These are phyloP conservation scores for Phytopythium chamaehyphon DNA, from an alignment of 352 stramenopile genomes.

Conservation along the genomic window DNA sequence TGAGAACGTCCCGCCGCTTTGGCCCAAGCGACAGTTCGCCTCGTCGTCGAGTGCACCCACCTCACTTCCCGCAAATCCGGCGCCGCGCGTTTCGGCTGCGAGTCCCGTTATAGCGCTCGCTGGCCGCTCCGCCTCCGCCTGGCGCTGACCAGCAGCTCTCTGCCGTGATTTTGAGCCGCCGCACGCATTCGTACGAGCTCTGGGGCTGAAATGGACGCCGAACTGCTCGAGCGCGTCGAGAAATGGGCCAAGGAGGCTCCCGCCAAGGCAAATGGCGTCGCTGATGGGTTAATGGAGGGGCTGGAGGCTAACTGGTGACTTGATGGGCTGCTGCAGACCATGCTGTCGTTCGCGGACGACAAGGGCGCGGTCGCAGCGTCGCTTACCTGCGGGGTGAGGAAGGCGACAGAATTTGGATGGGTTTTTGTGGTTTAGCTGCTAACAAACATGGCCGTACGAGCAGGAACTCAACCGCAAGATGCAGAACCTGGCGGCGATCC, in stretches of 20 bases:
- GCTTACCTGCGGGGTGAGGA: constrained; percentile 51
- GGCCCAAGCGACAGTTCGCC: constrained; percentile 1
- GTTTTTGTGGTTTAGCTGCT: too few species aligned
- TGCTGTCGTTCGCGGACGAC: constrained; percentile 79
- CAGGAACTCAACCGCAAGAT: constrained; percentile 68
- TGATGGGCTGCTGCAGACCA: constrained; percentile 32
- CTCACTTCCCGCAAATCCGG: too few species aligned
- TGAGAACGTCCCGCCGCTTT: too few species aligned
- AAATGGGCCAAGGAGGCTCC: constrained; percentile 75
- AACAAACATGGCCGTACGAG: too few species aligned
- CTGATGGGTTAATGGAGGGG: neutral
- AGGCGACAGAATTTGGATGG: too few species aligned
- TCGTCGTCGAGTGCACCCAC: neutral
- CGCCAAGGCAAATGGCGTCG: constrained; percentile 21
- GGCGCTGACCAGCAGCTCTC: too few species aligned
- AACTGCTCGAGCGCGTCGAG: constrained; percentile 68
- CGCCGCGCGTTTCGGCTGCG: too few species aligned
- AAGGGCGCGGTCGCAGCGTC: constrained; percentile 44
- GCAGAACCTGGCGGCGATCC: constrained; percentile 63
- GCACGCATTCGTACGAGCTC: too few species aligned
- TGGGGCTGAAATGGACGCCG: constrained; percentile 48
- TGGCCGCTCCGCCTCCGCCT: too few species aligned
- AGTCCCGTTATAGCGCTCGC: too few species aligned
- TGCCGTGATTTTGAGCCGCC: too few species aligned
- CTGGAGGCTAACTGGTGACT: constrained; percentile 1